Conservation (phyloP, 768 basidiomycete genomes). For the Tricholomella constricta region DNA sequence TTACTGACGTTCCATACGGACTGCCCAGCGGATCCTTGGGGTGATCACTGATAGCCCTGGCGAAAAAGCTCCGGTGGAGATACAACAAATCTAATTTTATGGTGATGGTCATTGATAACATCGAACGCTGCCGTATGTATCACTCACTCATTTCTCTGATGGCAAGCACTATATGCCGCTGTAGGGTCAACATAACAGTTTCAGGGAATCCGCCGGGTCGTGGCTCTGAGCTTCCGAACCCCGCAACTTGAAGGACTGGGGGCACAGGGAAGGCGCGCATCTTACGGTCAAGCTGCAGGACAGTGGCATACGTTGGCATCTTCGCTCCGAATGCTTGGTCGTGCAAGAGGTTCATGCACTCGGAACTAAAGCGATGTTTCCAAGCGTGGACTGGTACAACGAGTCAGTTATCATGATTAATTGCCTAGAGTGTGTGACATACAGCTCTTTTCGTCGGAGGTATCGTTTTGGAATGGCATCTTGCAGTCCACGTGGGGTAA, state of each 20-base stretch:
- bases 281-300: conserved; percentile 68
- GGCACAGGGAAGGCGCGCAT: conserved; percentile 70
- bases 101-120: background rate
- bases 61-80: conserved; percentile 74
- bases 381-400: conserved; percentile 54
- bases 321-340: conserved; percentile 75
- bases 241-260: conserved; percentile 64
- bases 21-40: conserved; percentile 75
- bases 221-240: conserved; percentile 59
- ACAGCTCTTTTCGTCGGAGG: conserved; percentile 62
- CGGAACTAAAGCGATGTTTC: conserved; percentile 70
- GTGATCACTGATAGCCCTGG: conserved; percentile 70
- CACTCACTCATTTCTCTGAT: conserved; percentile 69
- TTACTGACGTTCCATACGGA: conserved; percentile 71
- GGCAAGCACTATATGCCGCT: conserved; percentile 68
- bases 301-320: conserved; percentile 65
- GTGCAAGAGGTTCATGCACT: conserved; percentile 69
- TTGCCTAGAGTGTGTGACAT: conserved; percentile 24
- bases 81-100: conserved; percentile 60
- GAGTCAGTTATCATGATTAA: conserved; percentile 10
- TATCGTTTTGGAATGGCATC: conserved; percentile 52
- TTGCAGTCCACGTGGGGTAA: conserved; percentile 68
- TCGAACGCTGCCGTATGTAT: conserved; percentile 3
- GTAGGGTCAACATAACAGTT: conserved; percentile 55
- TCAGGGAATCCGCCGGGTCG: conserved; percentile 48